These are phyloP conservation scores for Nigrospora sphaerica DNA, from an alignment of 2,329 filamentous ascomycete species.

Conservation along the genomic window DNA sequence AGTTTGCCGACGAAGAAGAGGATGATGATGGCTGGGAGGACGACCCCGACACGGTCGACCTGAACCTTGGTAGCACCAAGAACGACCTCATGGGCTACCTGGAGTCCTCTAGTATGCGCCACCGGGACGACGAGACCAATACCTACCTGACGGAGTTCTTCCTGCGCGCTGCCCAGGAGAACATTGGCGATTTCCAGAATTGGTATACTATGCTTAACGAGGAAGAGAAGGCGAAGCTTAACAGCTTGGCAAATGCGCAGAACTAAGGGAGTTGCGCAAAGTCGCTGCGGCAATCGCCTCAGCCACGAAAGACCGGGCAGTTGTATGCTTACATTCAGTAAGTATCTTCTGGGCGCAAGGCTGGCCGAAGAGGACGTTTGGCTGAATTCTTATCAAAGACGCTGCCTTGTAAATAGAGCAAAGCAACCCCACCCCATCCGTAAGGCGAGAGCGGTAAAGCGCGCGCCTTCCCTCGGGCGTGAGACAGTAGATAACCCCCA, in stretches of 20 bases:
- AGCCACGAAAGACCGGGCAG: too few species aligned
- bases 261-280: neutral
- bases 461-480: too few species aligned
- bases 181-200: constrained; percentile 46
- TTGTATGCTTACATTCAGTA: too few species aligned
- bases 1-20: constrained; percentile 53
- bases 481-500: too few species aligned
- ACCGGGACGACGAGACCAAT: constrained; percentile 86
- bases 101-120: constrained; percentile 52
- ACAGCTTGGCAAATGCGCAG: constrained; percentile 37
- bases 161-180: constrained; percentile 47
- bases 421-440: too few species aligned
- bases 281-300: too few species aligned
- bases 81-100: constrained; percentile 75
- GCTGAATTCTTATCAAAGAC: too few species aligned
- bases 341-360: too few species aligned
- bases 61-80: constrained; percentile 63
- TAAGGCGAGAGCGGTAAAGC: too few species aligned
- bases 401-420: too few species aligned
- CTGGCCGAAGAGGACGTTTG: too few species aligned
- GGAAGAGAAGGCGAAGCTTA: constrained; percentile 49
- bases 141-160: constrained; percentile 81
- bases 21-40: constrained; percentile 89
- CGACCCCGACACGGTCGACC: constrained; percentile 66
- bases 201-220: constrained; percentile 50